Base-by-base conservation (phyloP, 75 land plant genomes). In the Sequoiadendron giganteum region DNA sequence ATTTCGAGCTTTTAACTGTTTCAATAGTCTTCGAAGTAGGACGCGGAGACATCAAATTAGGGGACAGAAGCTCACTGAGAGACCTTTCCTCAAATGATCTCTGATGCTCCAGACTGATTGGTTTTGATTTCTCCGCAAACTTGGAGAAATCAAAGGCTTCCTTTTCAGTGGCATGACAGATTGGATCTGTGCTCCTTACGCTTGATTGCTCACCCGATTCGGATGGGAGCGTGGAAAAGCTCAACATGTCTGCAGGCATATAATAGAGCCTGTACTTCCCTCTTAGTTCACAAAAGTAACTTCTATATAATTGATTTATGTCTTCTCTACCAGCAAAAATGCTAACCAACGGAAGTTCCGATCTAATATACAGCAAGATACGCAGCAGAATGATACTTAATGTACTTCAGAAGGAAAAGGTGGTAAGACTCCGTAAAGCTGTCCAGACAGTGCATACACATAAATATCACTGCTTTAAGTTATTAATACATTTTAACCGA, bases 21-120 rank as follows among this genome's bases (percentile, higher is more conserved):
- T 81, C 83, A 25, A 81, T 45, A 10, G 83, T 25, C 83, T 47
- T 81, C 2, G 30, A 81, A 45, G 49, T 21, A 28, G 83, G 83
- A 21, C 83, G n/a, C n/a, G 83, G 83, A 81, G 83, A 81, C 21
- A 81, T 81, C 18, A 81, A 40, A 25, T 28, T 45, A 21, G 83
- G 83, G 48, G 83, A 81, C 48, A 81, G 30, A 25, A 81, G 83
- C 47, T 43, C 83, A 43, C 83, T 43, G 25, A 81, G 47, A 19
- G 83, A 81, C 48, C 83, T 81, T 81, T 81, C 83, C 28, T 81
- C 83, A 28, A 42, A 45, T 21, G 83, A 81, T 39, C 83, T 81
- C 8, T 81, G 45, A 81, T 25, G 49, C 49, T 81, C 49, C 83
- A 81, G 48, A 43, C 45, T 81, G 49, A 81, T 81, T 81, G 47